Evolutionary conservation across 1,284 basidiomycete species (phyloP).

Genomic region (Anthracocystis walkeri): DNA sequence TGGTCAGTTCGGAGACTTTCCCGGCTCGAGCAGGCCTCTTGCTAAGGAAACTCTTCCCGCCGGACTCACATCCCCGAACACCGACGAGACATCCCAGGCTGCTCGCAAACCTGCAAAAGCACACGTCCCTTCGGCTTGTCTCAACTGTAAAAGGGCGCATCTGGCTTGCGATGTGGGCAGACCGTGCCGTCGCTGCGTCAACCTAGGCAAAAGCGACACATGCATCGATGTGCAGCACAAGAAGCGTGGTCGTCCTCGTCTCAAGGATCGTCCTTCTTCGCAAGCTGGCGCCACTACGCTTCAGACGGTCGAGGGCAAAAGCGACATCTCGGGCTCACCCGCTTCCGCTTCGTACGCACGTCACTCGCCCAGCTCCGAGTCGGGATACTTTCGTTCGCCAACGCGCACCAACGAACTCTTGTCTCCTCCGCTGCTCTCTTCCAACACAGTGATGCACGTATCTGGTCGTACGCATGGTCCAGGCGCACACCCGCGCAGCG

Average conservation of each 20-base stretch:
- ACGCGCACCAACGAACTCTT: conserved; percentile 24
- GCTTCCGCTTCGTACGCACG: conserved; percentile 35
- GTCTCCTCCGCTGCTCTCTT: conserved; percentile 34
- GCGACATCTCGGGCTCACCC: conserved; percentile 37
- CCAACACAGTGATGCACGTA: conserved; percentile 32
- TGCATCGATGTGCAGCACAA: conserved; percentile 65
- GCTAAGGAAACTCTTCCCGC: conserved; percentile 1
- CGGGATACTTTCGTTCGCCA: conserved; percentile 44
- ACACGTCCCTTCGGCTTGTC: conserved; percentile 58
- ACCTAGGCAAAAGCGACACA: conserved; percentile 59
- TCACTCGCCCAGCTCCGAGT: conserved; percentile 41
- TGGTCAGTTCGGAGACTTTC: conserved; percentile 23
- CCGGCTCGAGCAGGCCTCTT: conserved; percentile 6
- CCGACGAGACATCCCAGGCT: conserved; percentile 18
- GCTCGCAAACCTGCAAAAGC: conserved; percentile 54
- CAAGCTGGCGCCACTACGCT: conserved; percentile 28
- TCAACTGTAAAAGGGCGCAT: conserved; percentile 63
- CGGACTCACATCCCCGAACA: conserved; percentile 22
- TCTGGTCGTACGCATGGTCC: conserved; percentile 34
- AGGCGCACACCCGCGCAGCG: conserved; percentile 32
- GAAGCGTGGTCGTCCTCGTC: conserved; percentile 57
- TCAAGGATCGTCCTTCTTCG: conserved; percentile 52
- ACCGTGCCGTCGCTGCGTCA: conserved; percentile 59
- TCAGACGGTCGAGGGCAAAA: conserved; percentile 32
- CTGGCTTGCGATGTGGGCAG: conserved; percentile 59